A percentile compares a stretch with the other conserved stretches of the same genome.
Evolutionary conservation across 805 yeast species (phyloP).

Genomic region (Pichia cabralensis): DNA sequence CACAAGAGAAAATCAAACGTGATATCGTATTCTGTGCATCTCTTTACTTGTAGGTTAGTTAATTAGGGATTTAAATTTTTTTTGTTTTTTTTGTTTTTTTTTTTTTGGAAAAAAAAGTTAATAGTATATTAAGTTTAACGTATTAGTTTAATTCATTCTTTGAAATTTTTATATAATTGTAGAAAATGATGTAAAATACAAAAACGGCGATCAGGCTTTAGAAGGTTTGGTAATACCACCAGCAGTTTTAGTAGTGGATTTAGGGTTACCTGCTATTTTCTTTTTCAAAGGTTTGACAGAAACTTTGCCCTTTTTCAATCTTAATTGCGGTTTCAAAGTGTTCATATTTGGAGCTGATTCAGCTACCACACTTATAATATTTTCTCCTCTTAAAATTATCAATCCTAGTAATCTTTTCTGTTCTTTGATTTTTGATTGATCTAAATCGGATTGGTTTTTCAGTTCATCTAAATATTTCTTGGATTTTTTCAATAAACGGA

Average conservation of each 20-base stretch:
- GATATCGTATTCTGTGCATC: conserved; percentile 97
- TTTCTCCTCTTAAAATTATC: conserved; percentile 80
- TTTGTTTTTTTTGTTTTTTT: too few relatives aligned
- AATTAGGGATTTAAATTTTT: too few relatives aligned
- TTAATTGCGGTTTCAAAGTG: conserved; percentile 21
- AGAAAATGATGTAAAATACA: too few relatives aligned
- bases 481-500: conserved; percentile 60
- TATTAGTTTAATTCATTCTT: too few relatives aligned
- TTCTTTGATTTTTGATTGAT: conserved; percentile 36
- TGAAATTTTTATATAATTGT: too few relatives aligned
- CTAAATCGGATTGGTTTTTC: conserved; percentile 11
- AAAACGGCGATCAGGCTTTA: too few relatives aligned
- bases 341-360: conserved; percentile 48
- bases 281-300: conserved; percentile 22
- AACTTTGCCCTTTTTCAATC: conserved; percentile 26
- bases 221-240: conserved; percentile 10
- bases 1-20: conserved; percentile 91
- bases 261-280: conserved; percentile 13
- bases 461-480: conserved; percentile 21
- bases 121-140: too few relatives aligned
- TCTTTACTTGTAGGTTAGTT: conserved; percentile 50
- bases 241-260: conserved; percentile 3
- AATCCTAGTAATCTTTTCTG: conserved; percentile 75
- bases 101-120: too few relatives aligned
- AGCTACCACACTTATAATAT: conserved; percentile 60